A percentile compares a stretch with the other conserved stretches of the same genome.
Conservation (phyloP, 306 rosid genomes). For the Aeschynomene evenia region DNA sequence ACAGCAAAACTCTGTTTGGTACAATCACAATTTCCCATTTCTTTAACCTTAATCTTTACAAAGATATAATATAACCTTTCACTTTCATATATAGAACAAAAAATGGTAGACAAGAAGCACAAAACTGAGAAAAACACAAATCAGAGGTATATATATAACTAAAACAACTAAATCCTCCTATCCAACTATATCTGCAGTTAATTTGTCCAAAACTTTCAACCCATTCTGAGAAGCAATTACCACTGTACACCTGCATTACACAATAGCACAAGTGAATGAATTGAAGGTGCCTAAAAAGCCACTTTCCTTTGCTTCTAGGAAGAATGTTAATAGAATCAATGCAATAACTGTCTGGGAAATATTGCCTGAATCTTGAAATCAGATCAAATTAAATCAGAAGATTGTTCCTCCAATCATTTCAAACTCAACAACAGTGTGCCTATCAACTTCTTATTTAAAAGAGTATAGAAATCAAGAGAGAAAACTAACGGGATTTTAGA, state of each 20-base stretch:
- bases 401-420: conserved; percentile 6
- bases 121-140: not conserved
- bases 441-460: conserved; percentile 9
- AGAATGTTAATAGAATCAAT: not conserved
- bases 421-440: not conserved
- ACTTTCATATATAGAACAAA: not conserved
- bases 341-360: not conserved
- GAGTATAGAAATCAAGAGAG: conserved; percentile 21
- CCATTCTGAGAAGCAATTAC: conserved; percentile 48
- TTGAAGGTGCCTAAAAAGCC: not conserved
- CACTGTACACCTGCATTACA: conserved; percentile 43
- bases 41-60: not conserved
- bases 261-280: not conserved
- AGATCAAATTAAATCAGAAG: not conserved
- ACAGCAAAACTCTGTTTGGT: not conserved
- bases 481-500: conserved; percentile 76
- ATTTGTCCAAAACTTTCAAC: conserved; percentile 39
- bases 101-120: not conserved
- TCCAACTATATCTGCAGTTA: conserved; percentile 39
- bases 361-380: not conserved
- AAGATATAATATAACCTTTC: no score
- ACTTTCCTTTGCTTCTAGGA: not conserved
- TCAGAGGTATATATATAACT: not conserved
- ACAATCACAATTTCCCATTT: not conserved
- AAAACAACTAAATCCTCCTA: conserved; percentile 25